These are phyloP conservation scores for Ascochyta viciae-villosae DNA, from an alignment of 2,329 filamentous ascomycete genomes.

Conservation along the genomic window DNA sequence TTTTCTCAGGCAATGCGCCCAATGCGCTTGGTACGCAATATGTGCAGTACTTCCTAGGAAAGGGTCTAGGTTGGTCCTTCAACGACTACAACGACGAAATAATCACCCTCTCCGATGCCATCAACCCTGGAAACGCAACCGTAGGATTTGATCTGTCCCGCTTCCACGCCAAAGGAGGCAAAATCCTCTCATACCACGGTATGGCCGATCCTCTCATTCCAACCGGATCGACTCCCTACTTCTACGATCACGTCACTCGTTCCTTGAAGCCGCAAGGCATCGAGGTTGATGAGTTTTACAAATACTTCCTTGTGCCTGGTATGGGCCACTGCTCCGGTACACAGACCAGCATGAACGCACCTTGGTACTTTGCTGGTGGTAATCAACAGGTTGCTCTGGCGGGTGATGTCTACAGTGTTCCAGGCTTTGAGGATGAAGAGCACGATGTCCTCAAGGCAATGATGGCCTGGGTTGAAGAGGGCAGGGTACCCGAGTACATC, in stretches of 20 bases:
- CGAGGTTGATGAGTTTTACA: conserved; percentile 51
- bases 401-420: conserved; percentile 30
- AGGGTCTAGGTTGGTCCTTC: conserved; percentile 49
- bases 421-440: conserved; percentile 45
- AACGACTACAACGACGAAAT: conserved; percentile 50
- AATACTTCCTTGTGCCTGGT: conserved; percentile 54
- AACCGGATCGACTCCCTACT: conserved; percentile 60
- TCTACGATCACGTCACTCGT: conserved; percentile 55
- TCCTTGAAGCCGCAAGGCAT: conserved; percentile 45
- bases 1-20: conserved; percentile 50
- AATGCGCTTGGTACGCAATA: conserved; percentile 49
- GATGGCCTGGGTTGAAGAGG: conserved; percentile 55
- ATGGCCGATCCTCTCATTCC: conserved; percentile 58
- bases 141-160: conserved; percentile 58
- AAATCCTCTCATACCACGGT: conserved; percentile 54
- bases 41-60: conserved; percentile 52
- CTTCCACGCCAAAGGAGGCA: conserved; percentile 54
- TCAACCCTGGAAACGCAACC: conserved; percentile 58
- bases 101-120: conserved; percentile 47
- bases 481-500: conserved; percentile 49
- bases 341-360: conserved; percentile 45
- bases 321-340: conserved; percentile 55
- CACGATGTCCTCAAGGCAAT: conserved; percentile 56
- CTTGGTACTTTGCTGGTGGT: conserved; percentile 55
- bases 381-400: conserved; percentile 19